Evolutionary conservation across 495 filamentous ascomycete genomes (phyloP).

Genomic region (Chaetomium cochliodes): DNA sequence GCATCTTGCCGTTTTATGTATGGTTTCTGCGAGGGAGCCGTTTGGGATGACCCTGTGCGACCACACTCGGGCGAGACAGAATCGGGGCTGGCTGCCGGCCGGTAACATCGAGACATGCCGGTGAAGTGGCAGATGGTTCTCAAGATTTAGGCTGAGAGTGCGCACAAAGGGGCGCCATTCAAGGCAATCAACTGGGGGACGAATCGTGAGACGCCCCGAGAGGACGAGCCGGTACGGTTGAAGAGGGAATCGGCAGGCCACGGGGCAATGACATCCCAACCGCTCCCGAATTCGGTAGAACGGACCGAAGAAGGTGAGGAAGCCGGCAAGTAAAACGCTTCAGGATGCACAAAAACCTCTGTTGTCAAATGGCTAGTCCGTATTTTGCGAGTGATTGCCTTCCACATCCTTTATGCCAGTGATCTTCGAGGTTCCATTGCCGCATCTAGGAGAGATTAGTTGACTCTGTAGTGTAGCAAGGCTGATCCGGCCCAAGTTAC

Average conservation of each 20-base stretch:
- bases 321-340: background rate
- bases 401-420: no score
- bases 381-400: conserved; percentile 1
- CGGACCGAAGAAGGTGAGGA: conserved; percentile 1
- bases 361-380: no score
- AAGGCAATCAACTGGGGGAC: background rate
- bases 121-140: background rate
- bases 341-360: background rate
- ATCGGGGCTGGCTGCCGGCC: background rate
- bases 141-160: conserved; percentile 10
- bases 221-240: conserved; percentile 4
- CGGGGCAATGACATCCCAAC: background rate
- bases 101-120: conserved; percentile 3
- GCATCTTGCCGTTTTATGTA: conserved; percentile 3
- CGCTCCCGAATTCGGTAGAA: background rate
- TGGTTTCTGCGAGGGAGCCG: background rate
- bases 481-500: no score
- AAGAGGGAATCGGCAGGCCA: background rate
- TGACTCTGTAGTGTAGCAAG: no score
- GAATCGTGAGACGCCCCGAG: background rate
- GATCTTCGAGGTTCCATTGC: no score
- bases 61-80: background rate
- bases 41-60: background rate
- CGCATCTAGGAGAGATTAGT: no score
- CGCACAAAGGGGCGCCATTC: background rate